phyloP scores from a whole-genome alignment of 352 stramenopile genomes.

The Globisporangium megalacanthum region DNA sequence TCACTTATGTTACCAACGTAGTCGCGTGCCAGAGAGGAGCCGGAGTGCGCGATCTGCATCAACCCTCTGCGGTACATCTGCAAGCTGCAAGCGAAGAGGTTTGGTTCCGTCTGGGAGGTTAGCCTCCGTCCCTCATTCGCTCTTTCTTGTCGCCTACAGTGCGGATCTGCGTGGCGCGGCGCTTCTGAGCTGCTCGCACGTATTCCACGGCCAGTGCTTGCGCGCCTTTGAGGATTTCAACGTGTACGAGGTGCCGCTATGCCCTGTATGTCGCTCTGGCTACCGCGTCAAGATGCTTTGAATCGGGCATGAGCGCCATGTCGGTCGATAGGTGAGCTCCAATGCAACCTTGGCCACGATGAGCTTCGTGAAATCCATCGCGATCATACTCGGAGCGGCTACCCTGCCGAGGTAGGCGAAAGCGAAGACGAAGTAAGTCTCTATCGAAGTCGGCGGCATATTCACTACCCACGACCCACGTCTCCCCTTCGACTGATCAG shows the following conservation, averaged over 20 bases:
- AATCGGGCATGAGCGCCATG: background rate
- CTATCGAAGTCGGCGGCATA: too few species aligned
- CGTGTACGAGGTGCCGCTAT: conserved; percentile 78
- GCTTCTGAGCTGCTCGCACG: conserved; percentile 76
- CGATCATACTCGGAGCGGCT: too few species aligned
- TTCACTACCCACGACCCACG: too few species aligned
- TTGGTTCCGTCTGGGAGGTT: too few species aligned
- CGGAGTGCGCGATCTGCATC: conserved; percentile 82
- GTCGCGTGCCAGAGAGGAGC: conserved; percentile 39
- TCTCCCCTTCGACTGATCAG: too few species aligned
- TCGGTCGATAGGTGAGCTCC: background rate
- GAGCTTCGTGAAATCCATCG: too few species aligned
- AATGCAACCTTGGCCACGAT: too few species aligned
- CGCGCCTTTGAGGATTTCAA: conserved; percentile 81
- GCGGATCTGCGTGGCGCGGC: conserved; percentile 25
- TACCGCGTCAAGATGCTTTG: conserved; percentile 19
- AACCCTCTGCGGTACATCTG: conserved; percentile 48
- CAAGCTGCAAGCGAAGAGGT: too few species aligned
- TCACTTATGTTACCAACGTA: conserved; percentile 2
- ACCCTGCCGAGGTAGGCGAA: too few species aligned
- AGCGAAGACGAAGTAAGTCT: too few species aligned
- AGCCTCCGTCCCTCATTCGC: background rate
- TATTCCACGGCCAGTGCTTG: conserved; percentile 71
- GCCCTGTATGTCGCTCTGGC: conserved; percentile 59
- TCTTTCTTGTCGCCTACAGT: conserved; percentile 10